Evolutionary conservation across 164 flowering plant genomes (phyloP).

Genomic region (Annona cherimola): DNA sequence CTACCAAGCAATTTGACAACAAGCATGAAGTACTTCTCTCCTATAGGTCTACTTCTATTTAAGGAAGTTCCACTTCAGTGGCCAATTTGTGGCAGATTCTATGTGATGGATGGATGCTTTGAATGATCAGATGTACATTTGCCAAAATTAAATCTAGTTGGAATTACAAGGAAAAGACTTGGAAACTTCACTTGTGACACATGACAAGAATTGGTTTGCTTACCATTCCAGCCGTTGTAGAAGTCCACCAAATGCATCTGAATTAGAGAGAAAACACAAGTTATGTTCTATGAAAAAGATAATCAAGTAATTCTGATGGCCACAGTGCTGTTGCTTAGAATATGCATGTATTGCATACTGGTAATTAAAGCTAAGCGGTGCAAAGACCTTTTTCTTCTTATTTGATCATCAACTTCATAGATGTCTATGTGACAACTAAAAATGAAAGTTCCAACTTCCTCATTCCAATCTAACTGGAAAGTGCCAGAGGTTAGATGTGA

Average conservation of each 20-base stretch:
- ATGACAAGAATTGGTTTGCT: conserved; percentile 7
- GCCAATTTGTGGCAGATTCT: not conserved
- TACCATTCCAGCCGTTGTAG: conserved; percentile 69
- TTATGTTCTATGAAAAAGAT: not conserved
- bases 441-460: too few relatives aligned
- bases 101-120: not conserved
- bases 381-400: too few relatives aligned
- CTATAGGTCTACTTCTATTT: not conserved
- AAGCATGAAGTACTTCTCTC: not conserved
- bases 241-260: conserved; percentile 71
- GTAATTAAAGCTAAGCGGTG: too few relatives aligned
- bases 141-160: not conserved
- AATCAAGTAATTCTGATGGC: too few relatives aligned
- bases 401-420: too few relatives aligned
- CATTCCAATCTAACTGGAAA: too few relatives aligned
- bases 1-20: not conserved
- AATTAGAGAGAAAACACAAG: conserved; percentile 5
- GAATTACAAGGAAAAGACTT: not conserved
- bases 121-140: not conserved
- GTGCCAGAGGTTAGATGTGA: too few relatives aligned
- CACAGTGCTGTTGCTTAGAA: too few relatives aligned
- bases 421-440: too few relatives aligned
- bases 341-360: too few relatives aligned
- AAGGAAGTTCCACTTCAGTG: not conserved
- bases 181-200: not conserved